Base-by-base conservation (phyloP, 2,329 filamentous ascomycete species). In the Pestalotiopsis fici region DNA sequence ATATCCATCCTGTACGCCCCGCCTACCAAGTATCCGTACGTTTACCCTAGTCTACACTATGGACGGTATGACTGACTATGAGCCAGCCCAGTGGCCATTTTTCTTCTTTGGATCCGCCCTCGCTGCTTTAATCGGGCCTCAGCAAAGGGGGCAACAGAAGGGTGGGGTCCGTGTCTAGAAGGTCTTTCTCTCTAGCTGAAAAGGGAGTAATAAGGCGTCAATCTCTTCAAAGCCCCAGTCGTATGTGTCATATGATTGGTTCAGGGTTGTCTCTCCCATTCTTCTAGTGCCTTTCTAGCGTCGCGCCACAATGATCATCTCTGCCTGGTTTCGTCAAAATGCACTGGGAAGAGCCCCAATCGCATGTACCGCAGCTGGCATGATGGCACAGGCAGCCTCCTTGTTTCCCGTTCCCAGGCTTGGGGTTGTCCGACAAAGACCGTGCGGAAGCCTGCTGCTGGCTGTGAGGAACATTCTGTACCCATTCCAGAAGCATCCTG, bases 231-330 rank as follows among this genome's bases (percentile, higher is more conserved):
- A 62, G 61, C 61, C 37, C 59, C 47, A 65, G 57, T 21, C 12
- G 27, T 21, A 43, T 11, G 6, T 13, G 28, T 5, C 3, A n/a
- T 64, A 18, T 75, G 70, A 77, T 77, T 77, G 74, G 74, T 3
- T 31, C 12, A 31, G 37, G 28, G 47, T 47, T 54, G 60, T 63
- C 59, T 67, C 70, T 71, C 66, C 68, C 60, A 66, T 68, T 72
- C 72, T 80, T 80, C 78, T 80, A 80, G 78, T 74, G 76, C 69
- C 69, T 70, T 80, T 80, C 78, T 80, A 80, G 78, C 73, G 74
- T 73, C 57, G 67, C 67, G 72, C 71, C 74, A 75, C 66, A 50
- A 50, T 67, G 60, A 64, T 62, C 47, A 68, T 62, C 59, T 67
- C 62, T 68, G 13, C 50, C 39, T 39, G 35, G 25, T 47, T 15